These are phyloP conservation scores for Setomelanomma holmii DNA, from an alignment of 2,329 filamentous ascomycete species.

Conservation along the genomic window DNA sequence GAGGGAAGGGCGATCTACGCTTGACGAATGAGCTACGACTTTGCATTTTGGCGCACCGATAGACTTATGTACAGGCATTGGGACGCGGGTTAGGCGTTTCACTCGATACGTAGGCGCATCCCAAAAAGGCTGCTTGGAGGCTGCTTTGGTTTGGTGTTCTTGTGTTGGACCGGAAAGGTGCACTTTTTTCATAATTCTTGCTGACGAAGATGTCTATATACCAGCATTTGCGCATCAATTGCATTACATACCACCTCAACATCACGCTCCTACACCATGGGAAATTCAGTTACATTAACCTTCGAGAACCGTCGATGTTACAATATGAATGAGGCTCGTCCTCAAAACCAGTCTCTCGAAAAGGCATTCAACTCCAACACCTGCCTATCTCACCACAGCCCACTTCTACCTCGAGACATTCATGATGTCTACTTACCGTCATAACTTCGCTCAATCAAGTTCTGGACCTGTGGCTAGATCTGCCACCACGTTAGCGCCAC, in stretches of 20 bases:
- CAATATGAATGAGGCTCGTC: too few species aligned
- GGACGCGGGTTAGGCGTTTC: not conserved
- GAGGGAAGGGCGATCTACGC: slow-evolving; percentile 10
- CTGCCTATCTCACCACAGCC: too few species aligned
- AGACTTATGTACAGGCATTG: not conserved
- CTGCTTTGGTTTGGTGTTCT: not conserved
- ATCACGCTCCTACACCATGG: too few species aligned
- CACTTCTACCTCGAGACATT: not conserved
- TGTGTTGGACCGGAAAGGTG: not conserved
- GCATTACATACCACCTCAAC: not conserved
- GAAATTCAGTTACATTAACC: too few species aligned
- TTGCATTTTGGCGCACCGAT: not conserved
- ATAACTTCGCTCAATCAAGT: not conserved
- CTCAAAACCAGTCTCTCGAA: too few species aligned
- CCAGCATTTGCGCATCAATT: not conserved
- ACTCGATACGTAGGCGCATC: too few species aligned
- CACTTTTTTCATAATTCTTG: not conserved
- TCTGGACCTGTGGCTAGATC: not conserved
- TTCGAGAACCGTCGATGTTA: too few species aligned
- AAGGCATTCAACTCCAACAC: too few species aligned
- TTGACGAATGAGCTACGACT: slow-evolving; percentile 27
- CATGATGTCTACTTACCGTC: not conserved
- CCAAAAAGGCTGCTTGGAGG: not conserved
- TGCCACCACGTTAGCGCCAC: not conserved
- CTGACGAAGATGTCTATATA: not conserved